Evolutionary conservation across 805 yeast species (phyloP).

Genomic region (Kuraishia hungarica): DNA sequence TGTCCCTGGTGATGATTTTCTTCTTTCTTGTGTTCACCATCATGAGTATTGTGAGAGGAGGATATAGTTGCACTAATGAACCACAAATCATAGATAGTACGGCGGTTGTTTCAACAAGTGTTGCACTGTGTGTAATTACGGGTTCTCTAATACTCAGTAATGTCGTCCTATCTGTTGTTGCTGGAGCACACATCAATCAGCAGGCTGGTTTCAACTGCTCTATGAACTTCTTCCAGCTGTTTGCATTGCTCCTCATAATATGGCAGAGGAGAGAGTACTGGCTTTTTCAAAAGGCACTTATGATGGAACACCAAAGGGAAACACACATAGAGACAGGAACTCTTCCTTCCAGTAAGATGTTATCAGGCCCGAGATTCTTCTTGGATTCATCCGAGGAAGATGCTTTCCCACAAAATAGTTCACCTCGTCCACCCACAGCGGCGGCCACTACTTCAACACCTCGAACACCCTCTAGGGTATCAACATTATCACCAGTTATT

Average conservation of each 20-base stretch:
- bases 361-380: not conserved
- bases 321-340: not conserved
- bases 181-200: not conserved
- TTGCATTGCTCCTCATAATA: not conserved
- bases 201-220: not conserved
- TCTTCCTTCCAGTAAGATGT: not conserved
- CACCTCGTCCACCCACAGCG: not conserved
- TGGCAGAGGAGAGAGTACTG: not conserved
- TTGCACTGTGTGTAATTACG: not conserved
- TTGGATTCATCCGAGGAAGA: not conserved
- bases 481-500: not conserved
- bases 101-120: not conserved
- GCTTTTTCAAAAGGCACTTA: not conserved
- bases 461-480: constrained; percentile 3
- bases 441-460: not conserved
- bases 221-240: not conserved
- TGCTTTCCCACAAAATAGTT: not conserved
- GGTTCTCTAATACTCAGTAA: not conserved
- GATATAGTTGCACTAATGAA: not conserved
- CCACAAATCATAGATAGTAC: not conserved
- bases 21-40: not conserved
- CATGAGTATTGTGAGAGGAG: not conserved
- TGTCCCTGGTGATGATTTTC: not conserved
- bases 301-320: not conserved
- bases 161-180: not conserved